Percentiles rank a stretch among this genome's conserved stretches.
Evolutionary conservation across 129 eudicot genomes (phyloP).

Genomic region (Helichrysum umbraculigerum): DNA sequence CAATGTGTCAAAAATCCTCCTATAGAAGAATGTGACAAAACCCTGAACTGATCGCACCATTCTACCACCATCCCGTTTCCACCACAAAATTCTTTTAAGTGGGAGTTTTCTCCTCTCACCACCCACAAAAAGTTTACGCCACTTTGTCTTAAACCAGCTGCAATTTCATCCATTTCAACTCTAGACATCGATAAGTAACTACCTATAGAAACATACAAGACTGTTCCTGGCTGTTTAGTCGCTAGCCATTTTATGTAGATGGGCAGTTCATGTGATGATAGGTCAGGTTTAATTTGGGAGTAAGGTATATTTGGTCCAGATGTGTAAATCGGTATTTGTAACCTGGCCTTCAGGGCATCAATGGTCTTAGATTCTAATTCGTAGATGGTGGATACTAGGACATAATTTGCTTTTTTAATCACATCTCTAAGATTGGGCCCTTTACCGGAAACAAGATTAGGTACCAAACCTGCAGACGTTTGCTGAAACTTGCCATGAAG

Average conservation of each 20-base stretch:
- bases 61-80: constrained; percentile 40
- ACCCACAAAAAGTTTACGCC: constrained; percentile 63
- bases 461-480: not conserved
- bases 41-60: constrained; percentile 63
- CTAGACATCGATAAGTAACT: constrained; percentile 47
- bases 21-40: constrained; percentile 39
- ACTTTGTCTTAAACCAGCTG: constrained; percentile 40
- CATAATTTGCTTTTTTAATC: constrained; percentile 39
- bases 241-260: constrained; percentile 45
- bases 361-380: constrained; percentile 50
- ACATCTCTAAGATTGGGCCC: not conserved
- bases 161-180: constrained; percentile 49
- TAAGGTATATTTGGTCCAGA: constrained; percentile 53
- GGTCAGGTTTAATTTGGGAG: constrained; percentile 21
- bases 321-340: constrained; percentile 36
- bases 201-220: constrained; percentile 57
- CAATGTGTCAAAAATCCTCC: constrained; percentile 66
- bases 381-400: constrained; percentile 43
- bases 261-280: constrained; percentile 7
- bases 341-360: constrained; percentile 30
- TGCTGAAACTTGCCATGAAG: constrained; percentile 19
- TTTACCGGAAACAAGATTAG: not conserved
- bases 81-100: constrained; percentile 34
- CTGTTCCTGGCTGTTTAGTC: constrained; percentile 29
- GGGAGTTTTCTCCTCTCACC: constrained; percentile 42